Base-by-base conservation (phyloP, 2,329 filamentous ascomycete genomes). In the Phialophora macrospora region DNA sequence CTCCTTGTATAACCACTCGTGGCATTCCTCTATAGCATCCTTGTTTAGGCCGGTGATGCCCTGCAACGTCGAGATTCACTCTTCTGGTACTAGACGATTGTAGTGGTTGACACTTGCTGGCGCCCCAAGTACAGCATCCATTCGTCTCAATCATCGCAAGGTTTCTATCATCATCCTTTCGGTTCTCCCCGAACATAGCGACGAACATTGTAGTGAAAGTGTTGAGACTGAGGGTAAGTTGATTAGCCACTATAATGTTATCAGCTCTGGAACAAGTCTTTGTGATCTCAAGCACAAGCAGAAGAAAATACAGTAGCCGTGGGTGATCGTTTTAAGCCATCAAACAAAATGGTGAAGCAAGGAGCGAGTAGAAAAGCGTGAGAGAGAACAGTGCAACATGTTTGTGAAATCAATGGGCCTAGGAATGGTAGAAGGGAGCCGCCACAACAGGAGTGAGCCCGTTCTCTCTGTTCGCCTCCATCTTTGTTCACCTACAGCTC, bases 401-500 rank as follows among this genome's bases (percentile, higher is more conserved):
- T 24, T 34, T 55, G 54, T 62, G 64, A 46, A 62, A 58, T 59
- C 22, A 48, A 55, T 38, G 34, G 48, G 62, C 48, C 48, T 46
- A 48, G 55, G 41, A 46, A 28, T 60, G 51, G 51, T 30, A 20
- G 41, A 54, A 22, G 46, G 51, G 49, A 20, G 34, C 22, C 48
- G 20, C 17, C 20, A 60, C 22, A 34, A 24, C 17, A 34, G 48
- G 32, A 9, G 22, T 44, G 38, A 30, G 26, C 46, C 30, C 44
- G 24, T 44, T 44, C 32, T 59, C 56, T 59, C 28, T 6, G 56
- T 48, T 20, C 24, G 48, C 51, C 26, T 51, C 56, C 41, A 41
- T 22, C 22, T 51, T 54, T 30, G 55, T 59, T 54, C 52, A 58
- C 63, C 51, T 55, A 59, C 51, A 63, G 55, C 49, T 58, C 57